Percentiles rank a stretch among this genome's conserved stretches.
Conservation (phyloP, 2,329 filamentous ascomycete species). For the Hypoxylon sp. region DNA sequence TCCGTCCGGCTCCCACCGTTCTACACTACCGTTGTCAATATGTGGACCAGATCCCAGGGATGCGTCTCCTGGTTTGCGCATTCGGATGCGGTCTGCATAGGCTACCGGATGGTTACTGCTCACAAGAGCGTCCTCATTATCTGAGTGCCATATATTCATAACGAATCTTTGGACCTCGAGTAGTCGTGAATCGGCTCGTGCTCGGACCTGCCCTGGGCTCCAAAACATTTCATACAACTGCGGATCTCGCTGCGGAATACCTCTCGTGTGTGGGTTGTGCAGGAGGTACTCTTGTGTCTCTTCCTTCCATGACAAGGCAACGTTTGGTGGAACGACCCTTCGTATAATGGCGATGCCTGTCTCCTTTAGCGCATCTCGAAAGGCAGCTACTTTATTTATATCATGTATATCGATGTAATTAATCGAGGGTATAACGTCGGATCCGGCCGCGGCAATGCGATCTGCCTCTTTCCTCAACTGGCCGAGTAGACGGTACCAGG, state of each 20-base stretch:
- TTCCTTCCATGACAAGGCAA: slow-evolving; percentile 76
- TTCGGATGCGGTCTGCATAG: slow-evolving; percentile 80
- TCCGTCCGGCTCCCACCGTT: slow-evolving; percentile 80
- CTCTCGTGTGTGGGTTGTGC: slow-evolving; percentile 71
- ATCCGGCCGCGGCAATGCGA: slow-evolving; percentile 54
- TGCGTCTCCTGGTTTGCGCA: slow-evolving; percentile 77
- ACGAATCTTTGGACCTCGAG: slow-evolving; percentile 73
- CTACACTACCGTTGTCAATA: slow-evolving; percentile 80
- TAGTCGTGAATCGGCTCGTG: slow-evolving; percentile 75
- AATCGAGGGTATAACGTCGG: slow-evolving; percentile 60
- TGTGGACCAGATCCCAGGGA: slow-evolving; percentile 80
- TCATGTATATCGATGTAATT: slow-evolving; percentile 59
- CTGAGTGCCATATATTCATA: slow-evolving; percentile 73
- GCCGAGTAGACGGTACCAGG: slow-evolving; percentile 60
- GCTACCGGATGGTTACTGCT: slow-evolving; percentile 69
- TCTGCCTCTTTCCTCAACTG: slow-evolving; percentile 57
- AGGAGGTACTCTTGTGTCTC: slow-evolving; percentile 75
- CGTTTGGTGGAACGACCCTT: slow-evolving; percentile 73
- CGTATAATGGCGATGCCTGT: slow-evolving; percentile 76
- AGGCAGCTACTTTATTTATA: slow-evolving; percentile 46
- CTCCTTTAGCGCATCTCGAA: slow-evolving; percentile 60
- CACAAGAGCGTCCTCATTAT: slow-evolving; percentile 63
- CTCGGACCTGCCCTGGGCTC: slow-evolving; percentile 76
- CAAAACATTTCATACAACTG: slow-evolving; percentile 83
- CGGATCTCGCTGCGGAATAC: slow-evolving; percentile 74